Evolutionary conservation across 73 alveolate species (phyloP).

Genomic region (Breviolum minutum): DNA sequence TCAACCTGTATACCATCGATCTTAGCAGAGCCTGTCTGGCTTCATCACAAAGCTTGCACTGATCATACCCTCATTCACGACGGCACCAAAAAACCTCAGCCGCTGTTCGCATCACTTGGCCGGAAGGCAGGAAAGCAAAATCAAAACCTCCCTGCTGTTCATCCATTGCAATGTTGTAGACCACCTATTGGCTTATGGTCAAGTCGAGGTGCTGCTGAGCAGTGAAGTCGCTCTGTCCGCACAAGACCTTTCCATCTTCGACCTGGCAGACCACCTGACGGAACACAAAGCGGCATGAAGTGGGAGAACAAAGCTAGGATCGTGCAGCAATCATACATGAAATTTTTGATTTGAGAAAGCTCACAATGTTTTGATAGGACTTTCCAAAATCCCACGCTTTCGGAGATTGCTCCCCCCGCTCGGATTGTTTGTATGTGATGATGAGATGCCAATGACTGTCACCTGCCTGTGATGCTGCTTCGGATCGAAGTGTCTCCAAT

Average conservation of each 20-base stretch:
- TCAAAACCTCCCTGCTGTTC: not conserved
- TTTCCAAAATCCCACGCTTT: too few species aligned
- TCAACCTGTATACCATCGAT: not conserved
- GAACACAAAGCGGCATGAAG: not conserved
- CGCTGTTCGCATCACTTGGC: not conserved
- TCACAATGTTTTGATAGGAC: too few species aligned
- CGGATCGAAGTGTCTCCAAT: not conserved
- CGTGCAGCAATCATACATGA: too few species aligned
- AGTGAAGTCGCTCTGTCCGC: not conserved
- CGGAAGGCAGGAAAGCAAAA: not conserved
- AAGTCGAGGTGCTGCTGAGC: not conserved
- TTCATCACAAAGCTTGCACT: constrained; percentile 46
- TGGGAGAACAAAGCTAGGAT: too few species aligned
- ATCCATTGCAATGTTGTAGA: too few species aligned
- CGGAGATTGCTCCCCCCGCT: too few species aligned
- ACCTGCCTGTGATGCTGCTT: not conserved
- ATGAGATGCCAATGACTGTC: too few species aligned
- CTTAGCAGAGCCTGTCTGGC: not conserved
- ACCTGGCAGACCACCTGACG: constrained; percentile 14
- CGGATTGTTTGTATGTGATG: too few species aligned
- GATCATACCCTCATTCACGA: constrained; percentile 56
- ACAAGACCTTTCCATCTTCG: constrained; percentile 2
- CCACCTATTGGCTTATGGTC: too few species aligned
- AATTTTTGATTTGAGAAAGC: too few species aligned
- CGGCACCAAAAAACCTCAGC: constrained; percentile 30